Percentiles rank a stretch among this genome's conserved stretches.
Conservation (phyloP, 202 grass and related monocot genomes). For the Zoysia matrella region DNA sequence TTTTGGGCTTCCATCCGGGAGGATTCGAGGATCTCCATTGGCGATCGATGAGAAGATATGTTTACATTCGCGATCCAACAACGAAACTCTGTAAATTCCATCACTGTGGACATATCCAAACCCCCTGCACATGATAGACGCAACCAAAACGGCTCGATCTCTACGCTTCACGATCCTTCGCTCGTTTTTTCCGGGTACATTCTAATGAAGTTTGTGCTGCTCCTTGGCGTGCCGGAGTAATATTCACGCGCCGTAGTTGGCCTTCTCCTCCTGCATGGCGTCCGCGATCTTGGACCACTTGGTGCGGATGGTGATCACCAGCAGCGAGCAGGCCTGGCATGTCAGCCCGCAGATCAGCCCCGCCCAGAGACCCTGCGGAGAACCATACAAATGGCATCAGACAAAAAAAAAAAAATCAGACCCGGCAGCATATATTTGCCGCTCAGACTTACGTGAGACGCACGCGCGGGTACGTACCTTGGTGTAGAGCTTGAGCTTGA, state of each 20-base stretch:
- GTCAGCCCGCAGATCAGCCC: too few species aligned
- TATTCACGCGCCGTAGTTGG: constrained; percentile 37
- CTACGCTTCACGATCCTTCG: not conserved
- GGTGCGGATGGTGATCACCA: constrained; percentile 71
- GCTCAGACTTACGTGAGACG: too few species aligned
- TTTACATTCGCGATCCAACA: too few species aligned
- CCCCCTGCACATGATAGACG: not conserved
- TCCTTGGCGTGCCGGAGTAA: too few species aligned
- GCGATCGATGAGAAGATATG: too few species aligned
- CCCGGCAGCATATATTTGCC: too few species aligned
- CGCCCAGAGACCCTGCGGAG: constrained; percentile 17
- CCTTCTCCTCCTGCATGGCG: constrained; percentile 47
- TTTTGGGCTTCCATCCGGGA: too few species aligned
- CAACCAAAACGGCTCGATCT: not conserved
- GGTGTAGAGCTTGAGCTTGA: constrained; percentile 64
- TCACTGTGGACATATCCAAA: not conserved
- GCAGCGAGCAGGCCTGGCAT: constrained; percentile 46
- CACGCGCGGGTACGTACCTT: constrained; percentile 26
- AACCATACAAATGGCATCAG: too few species aligned
- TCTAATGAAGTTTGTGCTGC: not conserved
- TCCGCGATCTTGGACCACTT: constrained; percentile 60
- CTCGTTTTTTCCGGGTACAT: too few species aligned
- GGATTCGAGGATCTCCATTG: too few species aligned
- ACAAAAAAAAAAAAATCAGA: too few species aligned
- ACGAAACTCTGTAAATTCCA: not conserved